Evolutionary conservation across 2,329 filamentous ascomycete species (phyloP).

Genomic region (Claviceps cyperi): DNA sequence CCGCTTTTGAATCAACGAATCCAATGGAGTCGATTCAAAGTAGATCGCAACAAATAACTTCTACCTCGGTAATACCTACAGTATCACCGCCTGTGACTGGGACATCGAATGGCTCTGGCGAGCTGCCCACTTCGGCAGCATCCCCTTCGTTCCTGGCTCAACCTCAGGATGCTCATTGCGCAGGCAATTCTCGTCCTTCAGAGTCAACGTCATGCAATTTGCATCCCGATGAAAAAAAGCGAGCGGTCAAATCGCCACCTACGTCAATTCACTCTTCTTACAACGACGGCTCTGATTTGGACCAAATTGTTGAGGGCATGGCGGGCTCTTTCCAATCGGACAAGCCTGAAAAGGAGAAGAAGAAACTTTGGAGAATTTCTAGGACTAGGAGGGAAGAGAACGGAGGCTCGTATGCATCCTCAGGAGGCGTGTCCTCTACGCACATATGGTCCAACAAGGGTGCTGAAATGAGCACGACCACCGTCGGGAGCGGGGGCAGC

Average conservation of each 20-base stretch:
- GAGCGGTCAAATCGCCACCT: constrained; percentile 57
- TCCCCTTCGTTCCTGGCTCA: constrained; percentile 10
- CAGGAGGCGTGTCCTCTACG: constrained; percentile 29
- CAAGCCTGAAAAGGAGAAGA: constrained; percentile 50
- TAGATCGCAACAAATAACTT: constrained; percentile 1
- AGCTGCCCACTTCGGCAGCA: constrained; percentile 1
- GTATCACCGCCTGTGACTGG: neutral
- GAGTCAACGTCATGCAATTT: constrained; percentile 27
- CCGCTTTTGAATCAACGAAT: constrained; percentile 29
- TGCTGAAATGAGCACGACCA: constrained; percentile 52
- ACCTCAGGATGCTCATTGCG: constrained; percentile 23
- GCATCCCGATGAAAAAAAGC: constrained; percentile 36
- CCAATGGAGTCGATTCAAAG: constrained; percentile 25
- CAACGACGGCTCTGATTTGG: constrained; percentile 71
- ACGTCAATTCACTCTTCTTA: constrained; percentile 63
- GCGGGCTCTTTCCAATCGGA: constrained; percentile 20
- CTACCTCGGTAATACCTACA: neutral
- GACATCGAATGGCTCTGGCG: neutral
- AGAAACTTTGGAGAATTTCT: constrained; percentile 58
- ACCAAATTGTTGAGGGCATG: constrained; percentile 49
- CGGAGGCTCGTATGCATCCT: constrained; percentile 24
- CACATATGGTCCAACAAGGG: constrained; percentile 46
- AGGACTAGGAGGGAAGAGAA: constrained; percentile 45
- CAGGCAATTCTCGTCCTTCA: constrained; percentile 31
- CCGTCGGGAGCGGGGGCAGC: constrained; percentile 47